These are phyloP conservation scores for Musa troglodytarum DNA, from an alignment of 176 grass and related monocot species.

Conservation along the genomic window DNA sequence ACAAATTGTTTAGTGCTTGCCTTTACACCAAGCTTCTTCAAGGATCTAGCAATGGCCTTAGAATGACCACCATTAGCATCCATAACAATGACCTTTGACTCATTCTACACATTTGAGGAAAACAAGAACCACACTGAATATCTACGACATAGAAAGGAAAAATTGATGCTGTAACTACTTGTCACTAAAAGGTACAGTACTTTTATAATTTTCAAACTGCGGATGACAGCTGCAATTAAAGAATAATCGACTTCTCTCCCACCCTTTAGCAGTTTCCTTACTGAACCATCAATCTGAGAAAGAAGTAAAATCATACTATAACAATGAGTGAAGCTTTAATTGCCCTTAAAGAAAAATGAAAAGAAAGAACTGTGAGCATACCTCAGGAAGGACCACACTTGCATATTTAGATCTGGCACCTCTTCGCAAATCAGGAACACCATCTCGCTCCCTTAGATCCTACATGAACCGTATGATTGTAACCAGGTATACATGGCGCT, in stretches of 20 bases:
- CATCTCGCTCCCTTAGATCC: conserved; percentile 73
- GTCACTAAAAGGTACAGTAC: conserved; percentile 18
- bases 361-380: conserved; percentile 7
- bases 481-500: conserved; percentile 14
- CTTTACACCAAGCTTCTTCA: conserved; percentile 88
- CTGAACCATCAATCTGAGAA: conserved; percentile 51
- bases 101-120: conserved; percentile 36
- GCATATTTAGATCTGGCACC: conserved; percentile 88
- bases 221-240: conserved; percentile 65
- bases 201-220: conserved; percentile 90
- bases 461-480: conserved; percentile 40
- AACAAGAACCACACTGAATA: not conserved
- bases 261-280: conserved; percentile 69
- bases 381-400: conserved; percentile 67
- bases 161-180: not conserved
- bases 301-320: conserved; percentile 24
- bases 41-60: conserved; percentile 79
- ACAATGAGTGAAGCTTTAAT: not conserved
- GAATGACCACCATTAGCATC: conserved; percentile 72
- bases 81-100: conserved; percentile 88
- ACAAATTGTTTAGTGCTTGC: conserved; percentile 27
- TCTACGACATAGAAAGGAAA: conserved; percentile 16
- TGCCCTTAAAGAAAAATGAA: not conserved
- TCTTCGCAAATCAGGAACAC: conserved; percentile 80
- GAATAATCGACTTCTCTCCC: conserved; percentile 69